These are phyloP conservation scores for Omphalea diandra DNA, from an alignment of 441 rosid genomes.

Conservation along the genomic window DNA sequence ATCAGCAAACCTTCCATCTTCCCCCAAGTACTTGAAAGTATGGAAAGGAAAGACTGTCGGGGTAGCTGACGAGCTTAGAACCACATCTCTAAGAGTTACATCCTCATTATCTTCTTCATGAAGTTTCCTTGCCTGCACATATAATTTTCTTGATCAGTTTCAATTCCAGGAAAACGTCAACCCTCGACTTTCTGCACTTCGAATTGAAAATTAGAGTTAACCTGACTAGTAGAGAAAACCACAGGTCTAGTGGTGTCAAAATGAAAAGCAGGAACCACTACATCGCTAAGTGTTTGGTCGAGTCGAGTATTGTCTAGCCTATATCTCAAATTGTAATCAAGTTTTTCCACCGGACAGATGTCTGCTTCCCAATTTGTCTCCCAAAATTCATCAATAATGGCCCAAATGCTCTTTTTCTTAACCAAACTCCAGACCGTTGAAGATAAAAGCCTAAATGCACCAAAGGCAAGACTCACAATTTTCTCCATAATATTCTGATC, in stretches of 20 bases:
- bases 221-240: conserved; percentile 7
- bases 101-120: background rate
- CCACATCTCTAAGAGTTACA: conserved; percentile 1
- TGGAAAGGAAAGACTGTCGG: background rate
- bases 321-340: background rate
- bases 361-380: conserved; percentile 2
- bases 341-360: background rate
- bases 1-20: background rate
- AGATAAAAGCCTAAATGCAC: background rate
- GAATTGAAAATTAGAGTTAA: background rate
- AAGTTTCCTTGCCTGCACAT: conserved; percentile 1
- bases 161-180: too few relatives aligned
- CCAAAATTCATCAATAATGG: background rate
- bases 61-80: conserved; percentile 3
- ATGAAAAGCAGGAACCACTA: background rate
- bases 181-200: too few relatives aligned
- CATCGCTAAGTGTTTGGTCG: conserved; percentile 5
- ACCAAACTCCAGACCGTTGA: background rate
- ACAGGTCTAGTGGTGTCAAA: background rate
- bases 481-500: background rate
- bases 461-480: background rate
- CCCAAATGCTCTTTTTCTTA: background rate
- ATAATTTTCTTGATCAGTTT: background rate
- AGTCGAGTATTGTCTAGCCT: background rate
- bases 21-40: background rate